Evolutionary conservation across 441 rosid species (phyloP), one percentile per base, ranked within the genome.

Genomic region (Populus trichocarpa): DNA sequence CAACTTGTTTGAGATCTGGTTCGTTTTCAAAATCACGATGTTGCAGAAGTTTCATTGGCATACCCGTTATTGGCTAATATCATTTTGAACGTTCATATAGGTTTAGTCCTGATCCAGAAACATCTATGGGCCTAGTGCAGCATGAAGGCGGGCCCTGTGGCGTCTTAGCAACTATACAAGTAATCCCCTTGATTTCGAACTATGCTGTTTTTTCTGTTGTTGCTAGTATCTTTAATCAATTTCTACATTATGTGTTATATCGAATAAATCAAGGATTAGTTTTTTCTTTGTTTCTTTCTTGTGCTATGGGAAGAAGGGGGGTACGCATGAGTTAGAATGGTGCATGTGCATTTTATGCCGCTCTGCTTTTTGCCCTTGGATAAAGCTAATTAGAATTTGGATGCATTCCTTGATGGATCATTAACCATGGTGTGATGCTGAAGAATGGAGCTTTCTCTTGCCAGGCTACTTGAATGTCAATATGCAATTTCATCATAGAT

Each of bases 111-210:
- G 98, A 94, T 89, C 96, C 93, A 81, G 99, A 92, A 83, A 96
- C 99, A 77, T 90, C 96, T 59, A 89, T 91, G 91, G 98, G 98
- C 73, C 87, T 96, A 78, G 98, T 96, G 91, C 99, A 96, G 95
- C 98, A 94, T 87, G 99, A 96, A 90, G 99, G 99, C 79, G 99
- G 99, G 71, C 97, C 99, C 73, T 96, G 99, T 75, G 98, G 99
- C 80, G 99, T 96, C 84, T 90, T 96, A 87, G 99, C 99, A 71
- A 88, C 99, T 74, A 81, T 96, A 75, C 99, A 96, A 87, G 99
- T 94, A 92, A 88, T 80, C 75, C 72, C 83, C 70, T 14, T 79
- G 63, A 70, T 70, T 83, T 87, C 76, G 81, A 72, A 70, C 67
- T 75, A 59, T 75, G 69, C 74, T 78, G 75, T 74, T 75, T 75